A percentile compares a stretch with the other conserved stretches of the same genome.
Evolutionary conservation across 2,329 filamentous ascomycete genomes (phyloP).

Genomic region (Fusarium hostae): DNA sequence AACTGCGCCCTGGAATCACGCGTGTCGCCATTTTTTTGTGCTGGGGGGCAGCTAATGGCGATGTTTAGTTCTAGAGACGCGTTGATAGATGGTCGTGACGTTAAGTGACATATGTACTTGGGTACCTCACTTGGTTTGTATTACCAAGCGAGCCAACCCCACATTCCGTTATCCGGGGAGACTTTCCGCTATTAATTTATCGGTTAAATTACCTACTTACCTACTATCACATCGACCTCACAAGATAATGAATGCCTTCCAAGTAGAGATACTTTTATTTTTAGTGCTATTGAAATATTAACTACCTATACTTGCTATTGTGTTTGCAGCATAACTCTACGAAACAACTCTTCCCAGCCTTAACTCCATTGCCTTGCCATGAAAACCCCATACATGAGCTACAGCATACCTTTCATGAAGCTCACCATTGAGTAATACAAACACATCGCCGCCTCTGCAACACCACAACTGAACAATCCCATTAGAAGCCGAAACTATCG

Average conservation of each 20-base stretch:
- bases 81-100: slow-evolving; percentile 3
- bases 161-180: neutral
- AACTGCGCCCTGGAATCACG: slow-evolving; percentile 68
- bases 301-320: neutral
- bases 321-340: neutral
- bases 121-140: neutral
- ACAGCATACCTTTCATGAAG: neutral
- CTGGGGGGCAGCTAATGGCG: neutral
- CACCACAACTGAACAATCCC: neutral
- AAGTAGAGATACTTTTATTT: neutral
- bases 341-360: neutral
- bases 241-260: neutral
- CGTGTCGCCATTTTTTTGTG: slow-evolving; percentile 37
- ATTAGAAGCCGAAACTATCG: slow-evolving; percentile 90
- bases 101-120: neutral
- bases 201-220: neutral
- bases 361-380: neutral
- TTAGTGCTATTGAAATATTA: neutral
- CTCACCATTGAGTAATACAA: neutral
- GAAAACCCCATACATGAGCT: neutral
- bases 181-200: neutral
- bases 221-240: neutral
- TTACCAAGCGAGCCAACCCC: slow-evolving; percentile 10
- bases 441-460: neutral
- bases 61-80: neutral